Conservation (phyloP, 2,329 filamentous ascomycete genomes). For the Gnomoniopsis sp. region DNA sequence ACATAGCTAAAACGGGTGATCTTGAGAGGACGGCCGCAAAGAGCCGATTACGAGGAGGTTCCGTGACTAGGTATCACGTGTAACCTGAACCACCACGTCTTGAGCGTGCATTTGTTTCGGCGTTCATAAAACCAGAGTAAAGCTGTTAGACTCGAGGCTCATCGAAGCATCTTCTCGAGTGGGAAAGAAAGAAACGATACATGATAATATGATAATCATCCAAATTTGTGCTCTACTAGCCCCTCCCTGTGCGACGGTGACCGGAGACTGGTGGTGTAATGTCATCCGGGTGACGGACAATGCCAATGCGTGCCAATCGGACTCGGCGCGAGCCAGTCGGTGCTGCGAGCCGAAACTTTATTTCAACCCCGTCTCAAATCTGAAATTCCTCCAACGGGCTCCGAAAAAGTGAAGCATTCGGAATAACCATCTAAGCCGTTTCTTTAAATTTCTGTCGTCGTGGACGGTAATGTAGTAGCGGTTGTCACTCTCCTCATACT, state of each 20-base stretch:
- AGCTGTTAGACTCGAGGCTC: background rate
- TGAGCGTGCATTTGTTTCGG: background rate
- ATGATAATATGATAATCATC: background rate
- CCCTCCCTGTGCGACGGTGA: background rate
- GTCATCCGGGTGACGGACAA: background rate
- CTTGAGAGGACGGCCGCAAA: background rate
- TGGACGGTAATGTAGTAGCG: no score
- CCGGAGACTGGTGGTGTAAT: background rate
- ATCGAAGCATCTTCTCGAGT: background rate
- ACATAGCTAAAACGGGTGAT: background rate
- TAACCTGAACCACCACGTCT: background rate
- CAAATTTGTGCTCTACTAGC: background rate
- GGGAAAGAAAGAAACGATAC: background rate
- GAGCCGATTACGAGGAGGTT: background rate
- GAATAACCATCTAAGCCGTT: no score
- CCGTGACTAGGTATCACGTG: background rate
- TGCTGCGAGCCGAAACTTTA: background rate
- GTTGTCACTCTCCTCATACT: no score
- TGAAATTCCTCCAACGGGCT: no score
- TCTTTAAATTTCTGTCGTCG: no score
- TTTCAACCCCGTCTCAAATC: background rate
- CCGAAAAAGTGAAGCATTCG: no score
- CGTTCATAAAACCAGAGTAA: background rate
- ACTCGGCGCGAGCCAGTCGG: background rate
- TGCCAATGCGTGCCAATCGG: background rate